Evolutionary conservation across 306 rosid genomes (phyloP).

Genomic region (Vigna nakashimae): DNA sequence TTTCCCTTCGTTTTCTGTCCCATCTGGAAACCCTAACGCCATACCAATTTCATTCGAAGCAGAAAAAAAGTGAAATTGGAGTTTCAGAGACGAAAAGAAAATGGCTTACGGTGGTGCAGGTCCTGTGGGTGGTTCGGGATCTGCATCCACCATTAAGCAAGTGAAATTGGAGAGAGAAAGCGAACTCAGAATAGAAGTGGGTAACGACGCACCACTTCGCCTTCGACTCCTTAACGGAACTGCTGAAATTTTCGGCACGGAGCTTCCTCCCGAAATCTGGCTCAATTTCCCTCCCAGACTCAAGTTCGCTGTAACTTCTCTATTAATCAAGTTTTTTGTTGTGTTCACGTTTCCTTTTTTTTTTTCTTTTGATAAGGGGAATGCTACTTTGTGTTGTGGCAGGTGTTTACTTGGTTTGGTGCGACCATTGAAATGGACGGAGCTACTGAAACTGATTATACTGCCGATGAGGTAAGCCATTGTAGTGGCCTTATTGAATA

Average conservation of each 20-base stretch:
- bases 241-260: slow-evolving; percentile 93
- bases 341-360: not conserved
- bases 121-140: slow-evolving; percentile 53
- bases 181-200: slow-evolving; percentile 88
- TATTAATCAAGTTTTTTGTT: not conserved
- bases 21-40: no score
- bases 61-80: not conserved
- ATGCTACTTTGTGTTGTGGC: slow-evolving; percentile 11
- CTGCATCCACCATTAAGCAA: slow-evolving; percentile 62
- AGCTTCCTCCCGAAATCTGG: slow-evolving; percentile 96
- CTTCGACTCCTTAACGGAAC: slow-evolving; percentile 83
- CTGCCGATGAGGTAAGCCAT: slow-evolving; percentile 84
- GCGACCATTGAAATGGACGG: slow-evolving; percentile 97
- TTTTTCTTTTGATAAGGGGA: not conserved
- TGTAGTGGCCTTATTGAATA: not conserved
- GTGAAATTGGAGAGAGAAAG: slow-evolving; percentile 86
- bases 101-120: slow-evolving; percentile 72
- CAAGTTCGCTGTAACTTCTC: slow-evolving; percentile 74
- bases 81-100: not conserved
- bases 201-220: slow-evolving; percentile 72
- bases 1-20: no score
- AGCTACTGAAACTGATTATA: slow-evolving; percentile 82
- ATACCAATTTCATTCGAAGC: not conserved
- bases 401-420: slow-evolving; percentile 94
- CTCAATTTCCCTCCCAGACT: slow-evolving; percentile 80